phyloP scores from a whole-genome alignment of 2,329 filamentous ascomycete species.

The Arthrobotrys iridis region DNA sequence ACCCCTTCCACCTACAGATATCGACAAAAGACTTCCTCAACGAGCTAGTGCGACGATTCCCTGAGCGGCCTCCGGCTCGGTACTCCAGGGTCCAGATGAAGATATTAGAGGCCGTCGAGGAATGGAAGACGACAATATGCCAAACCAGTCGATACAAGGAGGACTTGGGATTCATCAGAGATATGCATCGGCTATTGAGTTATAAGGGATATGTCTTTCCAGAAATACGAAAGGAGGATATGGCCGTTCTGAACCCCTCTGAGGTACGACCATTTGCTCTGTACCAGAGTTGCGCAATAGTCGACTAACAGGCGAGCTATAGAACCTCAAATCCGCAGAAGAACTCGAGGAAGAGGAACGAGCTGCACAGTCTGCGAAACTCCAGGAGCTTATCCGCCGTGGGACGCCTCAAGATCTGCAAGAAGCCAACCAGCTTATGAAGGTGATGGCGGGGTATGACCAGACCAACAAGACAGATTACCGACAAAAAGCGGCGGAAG shows the following conservation, averaged over 20 bases:
- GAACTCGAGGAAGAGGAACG: constrained; percentile 98
- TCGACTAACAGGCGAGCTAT: constrained; percentile 23
- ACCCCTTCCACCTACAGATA: constrained; percentile 98
- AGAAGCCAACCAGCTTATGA: constrained; percentile 97
- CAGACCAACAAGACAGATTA: constrained; percentile 97
- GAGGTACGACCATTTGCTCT: constrained; percentile 65
- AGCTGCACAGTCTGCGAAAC: constrained; percentile 94
- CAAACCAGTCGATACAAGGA: constrained; percentile 98
- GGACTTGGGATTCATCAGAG: constrained; percentile 91
- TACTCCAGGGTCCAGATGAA: constrained; percentile 86
- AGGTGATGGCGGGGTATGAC: constrained; percentile 98
- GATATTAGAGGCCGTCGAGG: constrained; percentile 95
- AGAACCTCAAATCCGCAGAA: constrained; percentile 95
- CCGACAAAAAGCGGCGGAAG: constrained; percentile 94
- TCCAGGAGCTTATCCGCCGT: constrained; percentile 93
- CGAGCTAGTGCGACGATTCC: constrained; percentile 94
- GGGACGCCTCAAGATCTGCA: constrained; percentile 92
- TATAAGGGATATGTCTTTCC: constrained; percentile 98
- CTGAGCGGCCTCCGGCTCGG: constrained; percentile 88
- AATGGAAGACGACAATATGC: constrained; percentile 98
- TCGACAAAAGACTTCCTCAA: constrained; percentile 99
- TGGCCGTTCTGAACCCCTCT: constrained; percentile 93
- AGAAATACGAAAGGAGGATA: constrained; percentile 89
- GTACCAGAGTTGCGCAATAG: background rate
- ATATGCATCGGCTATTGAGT: constrained; percentile 94